Conservation (phyloP, 176 grass and related monocot species). For the Stipa capillata region DNA sequence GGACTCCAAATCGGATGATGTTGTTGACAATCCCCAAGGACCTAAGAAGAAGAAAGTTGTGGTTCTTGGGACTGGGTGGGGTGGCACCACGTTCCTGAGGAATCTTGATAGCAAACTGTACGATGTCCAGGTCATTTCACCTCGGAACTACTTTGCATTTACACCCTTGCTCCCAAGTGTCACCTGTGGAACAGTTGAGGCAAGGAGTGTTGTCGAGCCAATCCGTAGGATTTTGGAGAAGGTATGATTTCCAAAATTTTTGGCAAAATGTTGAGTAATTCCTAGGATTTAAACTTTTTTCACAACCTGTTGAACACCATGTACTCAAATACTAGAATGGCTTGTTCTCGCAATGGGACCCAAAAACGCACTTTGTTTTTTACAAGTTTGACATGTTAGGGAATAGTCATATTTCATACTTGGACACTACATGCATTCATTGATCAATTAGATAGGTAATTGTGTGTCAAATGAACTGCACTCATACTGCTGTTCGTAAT, state of each 20-base stretch:
- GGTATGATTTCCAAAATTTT: slow-evolving; percentile 29
- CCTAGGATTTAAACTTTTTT: neutral
- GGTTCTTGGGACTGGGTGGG: slow-evolving; percentile 93
- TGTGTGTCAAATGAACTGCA: neutral
- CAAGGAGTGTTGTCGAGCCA: slow-evolving; percentile 86
- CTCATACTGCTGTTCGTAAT: neutral
- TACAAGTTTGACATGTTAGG: neutral
- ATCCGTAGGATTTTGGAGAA: slow-evolving; percentile 79
- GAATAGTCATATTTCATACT: neutral
- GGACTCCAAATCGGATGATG: too few species aligned
- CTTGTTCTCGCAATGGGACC: neutral
- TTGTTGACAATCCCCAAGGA: slow-evolving; percentile 30
- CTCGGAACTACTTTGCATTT: slow-evolving; percentile 89
- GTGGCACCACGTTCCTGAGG: slow-evolving; percentile 75
- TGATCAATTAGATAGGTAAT: neutral
- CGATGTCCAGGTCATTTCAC: slow-evolving; percentile 93
- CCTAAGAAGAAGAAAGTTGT: slow-evolving; percentile 66
- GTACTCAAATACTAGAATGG: neutral
- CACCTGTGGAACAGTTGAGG: slow-evolving; percentile 88
- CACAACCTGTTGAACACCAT: neutral
- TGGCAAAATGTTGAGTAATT: neutral
- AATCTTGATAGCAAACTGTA: slow-evolving; percentile 69
- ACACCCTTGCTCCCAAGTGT: slow-evolving; percentile 89
- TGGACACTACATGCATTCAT: neutral
- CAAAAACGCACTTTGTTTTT: neutral